Conservation (phyloP, 1,284 basidiomycete species). For the Trametes polyzona region DNA sequence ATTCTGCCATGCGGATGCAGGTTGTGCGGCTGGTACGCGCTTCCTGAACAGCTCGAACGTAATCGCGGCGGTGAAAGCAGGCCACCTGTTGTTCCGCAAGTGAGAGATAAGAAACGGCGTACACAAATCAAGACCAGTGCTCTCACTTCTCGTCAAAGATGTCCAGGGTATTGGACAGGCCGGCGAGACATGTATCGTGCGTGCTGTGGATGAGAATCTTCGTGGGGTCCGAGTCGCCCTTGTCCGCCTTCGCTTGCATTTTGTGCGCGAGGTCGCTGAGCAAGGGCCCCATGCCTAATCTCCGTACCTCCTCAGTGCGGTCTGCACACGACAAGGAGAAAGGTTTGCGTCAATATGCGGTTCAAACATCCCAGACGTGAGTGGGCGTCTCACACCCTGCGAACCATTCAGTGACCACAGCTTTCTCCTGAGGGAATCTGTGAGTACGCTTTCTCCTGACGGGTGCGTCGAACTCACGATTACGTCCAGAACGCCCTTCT, state of each 20-base stretch:
- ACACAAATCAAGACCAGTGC: background rate
- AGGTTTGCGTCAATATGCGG: too few species aligned
- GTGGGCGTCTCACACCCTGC: constrained; percentile 42
- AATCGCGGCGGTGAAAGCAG: constrained; percentile 72
- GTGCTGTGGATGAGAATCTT: constrained; percentile 73
- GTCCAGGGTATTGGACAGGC: constrained; percentile 68
- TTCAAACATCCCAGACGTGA: background rate
- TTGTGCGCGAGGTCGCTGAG: constrained; percentile 64
- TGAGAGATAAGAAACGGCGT: constrained; percentile 17
- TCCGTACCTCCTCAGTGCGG: constrained; percentile 74
- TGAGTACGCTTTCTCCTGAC: background rate
- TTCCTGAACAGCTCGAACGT: constrained; percentile 74
- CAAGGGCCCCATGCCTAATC: constrained; percentile 78
- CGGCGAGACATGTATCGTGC: constrained; percentile 80
- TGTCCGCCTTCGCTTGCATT: constrained; percentile 58
- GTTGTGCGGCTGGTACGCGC: constrained; percentile 18
- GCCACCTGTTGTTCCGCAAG: constrained; percentile 55
- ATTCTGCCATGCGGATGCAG: constrained; percentile 34
- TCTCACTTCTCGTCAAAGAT: constrained; percentile 74
- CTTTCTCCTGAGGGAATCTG: constrained; percentile 57
- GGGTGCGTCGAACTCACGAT: constrained; percentile 50
- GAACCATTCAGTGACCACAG: constrained; percentile 82
- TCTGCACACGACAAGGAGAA: too few species aligned
- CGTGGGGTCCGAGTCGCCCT: constrained; percentile 49
- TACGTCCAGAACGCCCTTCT: constrained; percentile 56